These are phyloP conservation scores for Coleophoma eucalyptorum DNA, from an alignment of 2,329 filamentous ascomycete species.

Conservation along the genomic window DNA sequence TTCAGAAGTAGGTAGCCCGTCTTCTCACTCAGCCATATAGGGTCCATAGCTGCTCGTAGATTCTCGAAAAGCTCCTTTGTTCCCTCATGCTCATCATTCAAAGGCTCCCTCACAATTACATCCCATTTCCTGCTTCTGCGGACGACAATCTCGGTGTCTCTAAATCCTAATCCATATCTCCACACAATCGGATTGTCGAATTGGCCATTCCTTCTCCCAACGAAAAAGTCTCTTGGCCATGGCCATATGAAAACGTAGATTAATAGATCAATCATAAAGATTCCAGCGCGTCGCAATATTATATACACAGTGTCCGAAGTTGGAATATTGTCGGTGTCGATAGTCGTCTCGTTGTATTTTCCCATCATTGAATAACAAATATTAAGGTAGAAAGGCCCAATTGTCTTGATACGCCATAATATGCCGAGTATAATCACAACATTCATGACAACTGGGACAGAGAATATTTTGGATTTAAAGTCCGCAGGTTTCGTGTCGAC, in stretches of 20 bases:
- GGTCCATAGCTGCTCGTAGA: conserved; percentile 65
- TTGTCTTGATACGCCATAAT: conserved; percentile 62
- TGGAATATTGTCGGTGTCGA: conserved; percentile 53
- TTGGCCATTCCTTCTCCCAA: conserved; percentile 46
- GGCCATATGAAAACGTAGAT: conserved; percentile 66
- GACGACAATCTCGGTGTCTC: conserved; percentile 76
- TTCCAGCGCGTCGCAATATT: conserved; percentile 46
- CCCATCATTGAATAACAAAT: conserved; percentile 25
- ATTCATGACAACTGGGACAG: conserved; percentile 77
- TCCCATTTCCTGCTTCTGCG: conserved; percentile 75
- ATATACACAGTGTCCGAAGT: conserved; percentile 54
- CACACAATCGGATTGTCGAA: conserved; percentile 59
- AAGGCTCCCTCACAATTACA: conserved; percentile 35
- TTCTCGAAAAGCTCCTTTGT: conserved; percentile 56
- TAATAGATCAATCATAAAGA: conserved; percentile 71
- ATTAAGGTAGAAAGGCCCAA: conserved; percentile 65
- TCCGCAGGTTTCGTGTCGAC: conserved; percentile 66
- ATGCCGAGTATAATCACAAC: conserved; percentile 61
- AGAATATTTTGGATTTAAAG: conserved; percentile 81
- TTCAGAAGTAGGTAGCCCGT: conserved; percentile 88
- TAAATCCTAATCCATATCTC: conserved; percentile 73
- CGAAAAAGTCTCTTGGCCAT: conserved; percentile 71
- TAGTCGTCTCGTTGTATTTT: conserved; percentile 55
- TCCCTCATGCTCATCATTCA: conserved; percentile 41
- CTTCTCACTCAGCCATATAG: conserved; percentile 66